phyloP scores from a whole-genome alignment of 2,329 filamentous ascomycete species.

The Diaporthe nobilis region DNA sequence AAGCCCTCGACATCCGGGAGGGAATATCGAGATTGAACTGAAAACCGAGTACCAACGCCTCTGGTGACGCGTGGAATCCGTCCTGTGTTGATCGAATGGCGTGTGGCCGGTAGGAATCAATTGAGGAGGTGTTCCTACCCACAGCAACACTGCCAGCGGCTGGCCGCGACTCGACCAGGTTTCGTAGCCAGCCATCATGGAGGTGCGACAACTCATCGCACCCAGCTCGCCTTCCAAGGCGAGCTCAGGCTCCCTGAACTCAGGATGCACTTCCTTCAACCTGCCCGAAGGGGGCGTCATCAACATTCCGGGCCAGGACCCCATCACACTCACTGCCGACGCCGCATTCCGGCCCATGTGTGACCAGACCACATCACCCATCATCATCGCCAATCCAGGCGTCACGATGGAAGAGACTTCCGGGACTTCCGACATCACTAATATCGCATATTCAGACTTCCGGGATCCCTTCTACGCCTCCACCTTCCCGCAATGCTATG shows the following conservation, averaged over 20 bases:
- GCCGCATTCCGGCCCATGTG: slow-evolving; percentile 74
- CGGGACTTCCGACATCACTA: slow-evolving; percentile 46
- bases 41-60: not conserved
- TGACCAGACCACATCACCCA: slow-evolving; percentile 56
- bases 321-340: slow-evolving; percentile 71
- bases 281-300: slow-evolving; percentile 62
- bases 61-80: not conserved
- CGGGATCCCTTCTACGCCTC: slow-evolving; percentile 94
- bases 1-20: not conserved
- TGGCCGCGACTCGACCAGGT: slow-evolving; percentile 46
- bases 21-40: not conserved
- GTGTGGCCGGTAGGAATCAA: slow-evolving; percentile 32
- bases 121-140: slow-evolving; percentile 35
- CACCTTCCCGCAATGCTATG: slow-evolving; percentile 92
- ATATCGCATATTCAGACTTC: slow-evolving; percentile 72
- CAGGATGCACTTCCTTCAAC: slow-evolving; percentile 47
- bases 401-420: slow-evolving; percentile 50
- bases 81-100: slow-evolving; percentile 37
- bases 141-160: slow-evolving; percentile 41
- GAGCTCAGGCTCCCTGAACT: slow-evolving; percentile 39
- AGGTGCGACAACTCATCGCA: slow-evolving; percentile 44
- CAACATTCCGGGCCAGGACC: slow-evolving; percentile 65
- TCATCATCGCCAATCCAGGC: slow-evolving; percentile 59
- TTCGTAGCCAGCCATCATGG: slow-evolving; percentile 48
- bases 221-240: slow-evolving; percentile 42